phyloP scores from a whole-genome alignment of 1,284 basidiomycete species.

The Chiua sp. region DNA sequence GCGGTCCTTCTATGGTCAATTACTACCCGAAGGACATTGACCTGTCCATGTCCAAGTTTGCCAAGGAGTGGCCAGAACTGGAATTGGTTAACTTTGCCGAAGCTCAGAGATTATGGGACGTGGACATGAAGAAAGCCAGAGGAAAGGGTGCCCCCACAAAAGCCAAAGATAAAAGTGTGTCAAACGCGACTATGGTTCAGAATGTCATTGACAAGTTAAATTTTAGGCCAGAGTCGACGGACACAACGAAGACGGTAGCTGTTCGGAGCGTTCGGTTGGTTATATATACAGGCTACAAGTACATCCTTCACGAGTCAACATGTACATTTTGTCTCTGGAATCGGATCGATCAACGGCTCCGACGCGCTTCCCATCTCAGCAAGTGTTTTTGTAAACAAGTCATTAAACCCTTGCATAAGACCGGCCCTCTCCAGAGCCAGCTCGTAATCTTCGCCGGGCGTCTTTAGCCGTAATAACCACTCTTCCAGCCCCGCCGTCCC shows the following conservation, averaged over 20 bases:
- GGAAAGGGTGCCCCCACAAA: slow-evolving; percentile 85
- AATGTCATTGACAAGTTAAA: not conserved
- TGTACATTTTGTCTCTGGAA: slow-evolving; percentile 20
- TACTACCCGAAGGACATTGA: slow-evolving; percentile 75
- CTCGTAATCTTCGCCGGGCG: slow-evolving; percentile 44
- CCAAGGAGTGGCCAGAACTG: slow-evolving; percentile 57
- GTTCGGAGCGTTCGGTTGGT: not conserved
- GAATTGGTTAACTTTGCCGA: slow-evolving; percentile 69
- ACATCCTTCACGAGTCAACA: slow-evolving; percentile 21
- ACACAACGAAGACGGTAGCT: slow-evolving; percentile 32
- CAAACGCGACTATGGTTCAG: not conserved
- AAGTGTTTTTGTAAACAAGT: slow-evolving; percentile 63
- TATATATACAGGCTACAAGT: slow-evolving; percentile 1
- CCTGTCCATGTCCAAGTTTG: slow-evolving; percentile 56
- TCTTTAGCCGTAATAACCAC: slow-evolving; percentile 55
- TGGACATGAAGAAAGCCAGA: slow-evolving; percentile 69
- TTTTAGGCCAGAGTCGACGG: slow-evolving; percentile 37
- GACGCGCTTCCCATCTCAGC: slow-evolving; percentile 55
- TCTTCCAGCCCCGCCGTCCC: slow-evolving; percentile 67
- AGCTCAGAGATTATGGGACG: slow-evolving; percentile 67
- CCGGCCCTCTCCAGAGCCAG: slow-evolving; percentile 52
- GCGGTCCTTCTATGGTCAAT: slow-evolving; percentile 77
- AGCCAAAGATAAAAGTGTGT: slow-evolving; percentile 69
- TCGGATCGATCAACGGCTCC: slow-evolving; percentile 33
- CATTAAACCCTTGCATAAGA: slow-evolving; percentile 63